phyloP scores from a whole-genome alignment of 148 eudicot genomes.

The Camellia granthamiana region DNA sequence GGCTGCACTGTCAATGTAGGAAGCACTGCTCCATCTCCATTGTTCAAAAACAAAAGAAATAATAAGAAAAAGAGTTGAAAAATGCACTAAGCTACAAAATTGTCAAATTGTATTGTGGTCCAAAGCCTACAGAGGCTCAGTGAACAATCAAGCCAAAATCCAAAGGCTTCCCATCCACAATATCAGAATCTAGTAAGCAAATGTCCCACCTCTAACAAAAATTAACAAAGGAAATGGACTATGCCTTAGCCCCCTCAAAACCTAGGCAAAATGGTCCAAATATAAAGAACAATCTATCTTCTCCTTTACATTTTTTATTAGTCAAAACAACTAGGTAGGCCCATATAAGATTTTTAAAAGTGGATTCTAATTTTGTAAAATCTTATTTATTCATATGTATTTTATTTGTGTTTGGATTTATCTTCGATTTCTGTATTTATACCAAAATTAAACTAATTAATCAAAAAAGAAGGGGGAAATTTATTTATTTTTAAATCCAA shows the following conservation, averaged over 20 bases:
- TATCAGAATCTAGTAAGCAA: neutral
- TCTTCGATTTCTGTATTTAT: no score
- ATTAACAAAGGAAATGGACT: conserved; percentile 9
- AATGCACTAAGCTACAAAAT: conserved; percentile 9
- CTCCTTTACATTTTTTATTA: neutral
- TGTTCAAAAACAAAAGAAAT: neutral
- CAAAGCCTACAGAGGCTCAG: conserved; percentile 10
- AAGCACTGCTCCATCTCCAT: conserved; percentile 9
- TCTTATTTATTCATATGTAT: no score
- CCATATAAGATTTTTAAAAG: no score
- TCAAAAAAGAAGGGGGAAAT: no score
- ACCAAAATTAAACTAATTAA: no score
- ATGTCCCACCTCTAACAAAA: neutral
- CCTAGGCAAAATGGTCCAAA: conserved; percentile 13
- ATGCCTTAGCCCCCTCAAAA: conserved; percentile 1
- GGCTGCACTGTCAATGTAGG: neutral
- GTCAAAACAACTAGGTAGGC: no score
- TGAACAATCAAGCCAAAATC: conserved; percentile 16
- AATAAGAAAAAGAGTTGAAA: neutral
- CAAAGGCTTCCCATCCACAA: conserved; percentile 10
- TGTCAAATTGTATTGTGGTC: conserved; percentile 9
- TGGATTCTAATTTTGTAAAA: no score
- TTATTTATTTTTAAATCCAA: no score
- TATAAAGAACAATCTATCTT: conserved; percentile 10
- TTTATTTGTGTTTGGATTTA: no score